Evolutionary conservation across 148 eudicot genomes (phyloP), one percentile per base, ranked within the genome.

Genomic region (Vaccinium vitisidaea): DNA sequence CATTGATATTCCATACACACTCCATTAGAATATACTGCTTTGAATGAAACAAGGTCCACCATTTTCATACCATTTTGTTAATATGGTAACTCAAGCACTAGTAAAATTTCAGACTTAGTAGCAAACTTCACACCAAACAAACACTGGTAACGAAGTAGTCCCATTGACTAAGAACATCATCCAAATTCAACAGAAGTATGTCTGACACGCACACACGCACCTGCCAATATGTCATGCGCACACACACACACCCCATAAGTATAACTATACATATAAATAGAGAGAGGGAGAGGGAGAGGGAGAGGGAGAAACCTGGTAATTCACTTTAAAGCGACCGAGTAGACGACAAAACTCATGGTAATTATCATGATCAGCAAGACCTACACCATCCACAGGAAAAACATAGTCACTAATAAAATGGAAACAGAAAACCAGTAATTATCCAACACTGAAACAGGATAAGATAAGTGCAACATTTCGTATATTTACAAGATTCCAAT

Each of bases 261-360:
- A 25, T 11, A 12, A 25, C 36, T 27, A 4, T 8, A 9, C 2
- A 1, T 4, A 16, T 3, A 53, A 30, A 53, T 4, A 67, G n/a
- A 82, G 46, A 55, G 10, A 83, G 21, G 78, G 53, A 65, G 58
- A 78, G 21, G 78, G 53, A 65, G 58, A 78, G 32, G 65, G 43
- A 54, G 19, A 50, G 46, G 30, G 75, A 65, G 19, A 82, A 74
- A 97, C 99, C 99, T 95, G 98, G 87, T 88, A 97, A 90, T 92
- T 88, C 74, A 92, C 86, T 88, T 91, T 94, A 80, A 97, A 97
- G 79, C 98, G 94, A 76, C 99, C 94, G 83, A 97, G 95, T 76
- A 97, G 98, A 85, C 98, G 99, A 85, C 99, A 97, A 90, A 93
- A 93, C 84, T 90, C 98, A 85, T 97, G 94, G 89, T 97, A 97